Evolutionary conservation across 2,329 filamentous ascomycete genomes (phyloP), one percentile per base, ranked within the genome.

Genomic region (Botryotinia narcissicola): DNA sequence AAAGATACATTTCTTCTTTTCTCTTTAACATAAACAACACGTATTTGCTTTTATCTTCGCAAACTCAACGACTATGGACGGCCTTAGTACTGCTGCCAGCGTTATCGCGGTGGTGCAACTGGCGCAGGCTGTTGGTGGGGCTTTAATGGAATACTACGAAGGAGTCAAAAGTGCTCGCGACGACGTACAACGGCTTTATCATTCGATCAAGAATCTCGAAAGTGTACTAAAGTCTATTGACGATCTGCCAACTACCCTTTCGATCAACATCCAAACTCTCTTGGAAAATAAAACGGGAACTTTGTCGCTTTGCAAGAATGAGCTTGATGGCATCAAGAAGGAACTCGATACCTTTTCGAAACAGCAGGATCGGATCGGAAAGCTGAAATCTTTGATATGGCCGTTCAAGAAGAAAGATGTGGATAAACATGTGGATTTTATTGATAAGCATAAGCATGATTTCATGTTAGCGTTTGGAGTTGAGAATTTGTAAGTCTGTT

Each of bases 361-460:
- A 37, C 59, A 40, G 35, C 59, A 40, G 8, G n/a, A 61, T 25
- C 35, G 18, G 22, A 46, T 64, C 40, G 62, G 18, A 12, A 64
- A 64, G 42, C 35, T 64, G n/a, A 71, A 71, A 66, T 70, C 70
- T 40, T 72, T 79, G 51, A 74, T 67, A 68, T 79, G 76, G 76
- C 78, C 76, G 20, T 77, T 78, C 63, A 51, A 76, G 46, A 76
- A 77, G 60, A 76, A 75, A 3, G 48, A n/a, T n/a, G 48, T 51
- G 48, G 48, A 51, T n/a, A 51, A 51, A 5, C 25, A 40, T 32
- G 64, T 78, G 22, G 32, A 64, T n/a, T 59, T 62, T 5, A 54
- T 74, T 22, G 72, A 75, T n/a, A 68, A 48, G 32, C 37, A 71
- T 44, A 75, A 76, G 29, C 35, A 67, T 29, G 69, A 57, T 35